These are phyloP conservation scores for Dryadomyces quercus-mongolicae DNA, from an alignment of 2,329 filamentous ascomycete genomes.

Conservation along the genomic window DNA sequence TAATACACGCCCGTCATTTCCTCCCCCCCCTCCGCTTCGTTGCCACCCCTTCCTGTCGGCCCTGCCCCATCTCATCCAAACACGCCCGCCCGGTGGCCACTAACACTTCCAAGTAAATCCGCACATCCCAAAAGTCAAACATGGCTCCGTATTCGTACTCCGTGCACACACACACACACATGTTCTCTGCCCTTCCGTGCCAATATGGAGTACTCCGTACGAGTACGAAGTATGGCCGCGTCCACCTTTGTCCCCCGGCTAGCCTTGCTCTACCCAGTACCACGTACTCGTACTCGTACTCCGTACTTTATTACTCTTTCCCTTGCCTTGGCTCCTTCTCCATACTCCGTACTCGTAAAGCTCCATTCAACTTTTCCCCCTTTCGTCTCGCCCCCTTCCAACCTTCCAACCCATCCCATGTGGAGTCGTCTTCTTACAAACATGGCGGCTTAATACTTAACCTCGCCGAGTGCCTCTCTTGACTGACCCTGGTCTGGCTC, in stretches of 20 bases:
- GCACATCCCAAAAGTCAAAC: conserved; percentile 16
- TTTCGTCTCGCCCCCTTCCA: conserved; percentile 1
- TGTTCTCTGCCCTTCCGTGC: conserved; percentile 16
- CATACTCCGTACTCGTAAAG: not conserved
- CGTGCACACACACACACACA: conserved; percentile 2
- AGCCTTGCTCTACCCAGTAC: conserved; percentile 6
- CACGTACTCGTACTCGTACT: not conserved
- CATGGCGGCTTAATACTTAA: conserved; percentile 10
- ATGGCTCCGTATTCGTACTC: conserved; percentile 15
- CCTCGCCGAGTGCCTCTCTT: conserved; percentile 1
- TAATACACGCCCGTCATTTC: conserved; percentile 6
- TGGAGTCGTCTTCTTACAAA: conserved; percentile 3
- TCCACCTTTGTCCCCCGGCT: conserved; percentile 5
- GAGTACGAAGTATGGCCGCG: conserved; percentile 14
- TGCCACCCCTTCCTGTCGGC: not conserved
- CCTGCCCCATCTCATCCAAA: conserved; percentile 3
- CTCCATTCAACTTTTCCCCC: not conserved
- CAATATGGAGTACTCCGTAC: conserved; percentile 18
- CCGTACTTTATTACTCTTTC: not conserved
- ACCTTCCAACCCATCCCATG: conserved; percentile 1
- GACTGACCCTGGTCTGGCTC: not conserved
- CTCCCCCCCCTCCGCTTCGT: not conserved
- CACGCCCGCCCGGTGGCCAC: not conserved
- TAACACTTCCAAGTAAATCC: not conserved
- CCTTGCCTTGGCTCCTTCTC: not conserved